Base-by-base conservation (phyloP, 306 rosid genomes). In the Crotalaria pallida region DNA sequence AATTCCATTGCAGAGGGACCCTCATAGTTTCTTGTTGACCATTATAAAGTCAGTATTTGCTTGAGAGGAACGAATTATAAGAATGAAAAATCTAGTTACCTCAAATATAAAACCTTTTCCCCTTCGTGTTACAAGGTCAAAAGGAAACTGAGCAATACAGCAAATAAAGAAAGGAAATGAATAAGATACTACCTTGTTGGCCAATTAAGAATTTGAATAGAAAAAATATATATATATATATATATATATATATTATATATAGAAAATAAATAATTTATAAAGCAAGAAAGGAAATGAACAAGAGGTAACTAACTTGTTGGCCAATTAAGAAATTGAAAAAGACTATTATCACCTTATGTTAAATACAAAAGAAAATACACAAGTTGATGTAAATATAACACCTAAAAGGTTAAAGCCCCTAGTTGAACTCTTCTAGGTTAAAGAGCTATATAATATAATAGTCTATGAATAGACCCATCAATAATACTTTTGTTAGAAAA, bases 391-490 rank as follows among this genome's bases (percentile, higher is more conserved):
- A 33, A 67, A 50, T 58, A 12, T 67, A 33, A 67, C 71, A 71
- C 41, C 77, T 58, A 58, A 69, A 65, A 70, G 74, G 79, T 72
- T 80, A 77, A 53, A 48, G 36, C 51, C 29, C 29, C 34, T 33
- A 60, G 55, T 7, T 50, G 27, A 48, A 60, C 38, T 29, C 38
- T 66, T 52, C 68, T 72, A 19, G 61, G 75, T 52, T 48, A 71
- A 17, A 61, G 60, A 62, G 62, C 81, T 82, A 69, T 53, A 31
- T 55, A 10, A 31, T 50, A 10, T 9, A 43, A 56, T 15, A 57
- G 66, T 34, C 60, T 44, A 71, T 11, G n/a, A 77, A 27, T 50
- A 77, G 56, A 74, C 74, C 56, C 73, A 81, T 69, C 63, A 83
- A 33, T 16, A 80, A 70, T 31, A 71, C 65, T 74, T 79, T 68